Base-by-base conservation (phyloP, 2,329 filamentous ascomycete genomes). In the Clarireedia homoeocarpa region DNA sequence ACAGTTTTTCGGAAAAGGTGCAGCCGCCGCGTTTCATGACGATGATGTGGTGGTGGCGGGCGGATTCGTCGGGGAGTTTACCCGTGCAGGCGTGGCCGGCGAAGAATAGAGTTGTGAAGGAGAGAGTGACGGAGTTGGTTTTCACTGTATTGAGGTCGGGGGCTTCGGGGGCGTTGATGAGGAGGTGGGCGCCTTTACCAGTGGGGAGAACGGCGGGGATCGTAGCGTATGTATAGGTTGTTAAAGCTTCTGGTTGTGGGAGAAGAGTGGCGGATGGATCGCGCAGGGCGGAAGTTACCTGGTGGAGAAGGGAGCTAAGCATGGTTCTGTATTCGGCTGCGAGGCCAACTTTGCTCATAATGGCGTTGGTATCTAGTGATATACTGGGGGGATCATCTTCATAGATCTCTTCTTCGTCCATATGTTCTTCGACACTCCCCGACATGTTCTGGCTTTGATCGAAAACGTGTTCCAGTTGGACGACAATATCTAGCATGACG, bases 11-110 rank as follows among this genome's bases (percentile, higher is more conserved):
- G 38, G 82, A 85, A 71, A 97, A 97, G 24, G 81, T 86, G 73
- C 94, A 99, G 1, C 83, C 84, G 40, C 94, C 92, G 5, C 94
- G 84, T 27, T 82, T 84, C 64, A 97, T 77, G 50, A 96, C 81
- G 58, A 99, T 84, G 58, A 97, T 76, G 51, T 96, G 85, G 71
- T 95, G 72, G 1, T 70, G 72, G 42, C 74, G 75, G 0, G 75
- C 76, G 3, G 84, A 70, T 6, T 74, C 70, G 2, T 75, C 63
- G 12, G 81, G 70, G 53, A 89, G 71, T 58, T 77, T 70, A 57
- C 76, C 57, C 61, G 71, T 4, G 61, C 92, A 94, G 9, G 84
- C 80, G 15, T 86, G 74, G 54, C 77, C 86, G 7, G 85, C 85
- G 20, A 92, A 79, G 72, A 85, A 92, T 62, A 95, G 74, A 1